Base-by-base conservation (phyloP, 2,329 filamentous ascomycete genomes). In the Fusarium sp. region DNA sequence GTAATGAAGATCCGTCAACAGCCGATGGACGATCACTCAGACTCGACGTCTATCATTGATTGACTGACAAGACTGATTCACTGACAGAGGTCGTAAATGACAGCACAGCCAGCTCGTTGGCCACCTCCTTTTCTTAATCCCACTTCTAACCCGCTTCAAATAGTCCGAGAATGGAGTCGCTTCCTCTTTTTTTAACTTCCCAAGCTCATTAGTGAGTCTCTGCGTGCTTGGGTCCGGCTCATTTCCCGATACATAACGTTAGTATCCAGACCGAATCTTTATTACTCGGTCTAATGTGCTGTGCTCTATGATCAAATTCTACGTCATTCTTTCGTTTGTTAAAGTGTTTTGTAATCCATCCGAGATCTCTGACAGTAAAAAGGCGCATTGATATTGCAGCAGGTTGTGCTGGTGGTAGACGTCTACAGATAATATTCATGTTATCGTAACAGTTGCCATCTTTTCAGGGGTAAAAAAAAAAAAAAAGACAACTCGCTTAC, bases 71-170 rank as follows among this genome's bases (percentile, higher is more conserved):
- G n/a, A n/a, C n/a, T 42, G 34, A 21, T 25, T 37, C 21, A 25
- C 14, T 43, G 19, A 43, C 16, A 12, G 21, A 41, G 45, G 6
- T 57, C 56, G 59, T 59, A 41, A 50, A 51, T 50, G 30, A 19
- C 19, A 49, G 19, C 26, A 23, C 21, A 23, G 7, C 26, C 9
- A 39, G 34, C 14, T 37, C 30, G 49, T 50, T 71, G 69, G 58
- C 55, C 60, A 53, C 65, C 65, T 71, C 72, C 72, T 70, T 71
- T 74, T 68, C 43, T 44, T 21, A 41, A 65, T 61, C 42, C 58
- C 67, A 62, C 63, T 69, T 62, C 39, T 49, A 55, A 64, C 58
- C 48, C 58, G 19, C 65, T 53, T 28, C 39, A 60, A 43, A 52
- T 18, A 51, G 43, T 51, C 62, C 42, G 28, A 58, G 21, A 52